Percentiles rank a stretch among this genome's conserved stretches.
Conservation (phyloP, 768 basidiomycete species). For the Trametes villosa region DNA sequence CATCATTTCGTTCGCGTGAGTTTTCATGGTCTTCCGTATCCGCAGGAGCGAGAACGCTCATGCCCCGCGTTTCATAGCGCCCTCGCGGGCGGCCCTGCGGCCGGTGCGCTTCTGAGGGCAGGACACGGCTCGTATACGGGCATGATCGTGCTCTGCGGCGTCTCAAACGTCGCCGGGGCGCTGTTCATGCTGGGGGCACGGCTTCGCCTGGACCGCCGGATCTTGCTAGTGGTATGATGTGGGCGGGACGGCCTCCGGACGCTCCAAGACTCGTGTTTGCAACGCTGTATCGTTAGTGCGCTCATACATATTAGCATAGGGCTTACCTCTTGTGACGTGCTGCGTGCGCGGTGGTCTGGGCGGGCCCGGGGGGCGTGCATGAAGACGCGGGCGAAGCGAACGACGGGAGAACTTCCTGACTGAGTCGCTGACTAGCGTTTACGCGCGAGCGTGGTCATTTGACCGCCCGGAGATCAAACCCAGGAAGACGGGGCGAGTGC, state of each 20-base stretch:
- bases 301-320: background rate
- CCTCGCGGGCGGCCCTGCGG: slow-evolving; percentile 68
- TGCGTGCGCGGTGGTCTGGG: background rate
- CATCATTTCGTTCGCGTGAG: slow-evolving; percentile 73
- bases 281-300: slow-evolving; percentile 4
- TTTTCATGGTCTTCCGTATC: slow-evolving; percentile 24
- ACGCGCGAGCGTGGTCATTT: no score
- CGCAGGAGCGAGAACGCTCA: background rate
- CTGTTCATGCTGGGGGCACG: slow-evolving; percentile 52
- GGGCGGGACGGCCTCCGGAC: background rate
- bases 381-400: background rate
- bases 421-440: no score
- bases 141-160: slow-evolving; percentile 64
- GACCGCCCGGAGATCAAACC: no score
- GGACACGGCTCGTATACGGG: slow-evolving; percentile 50
- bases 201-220: slow-evolving; percentile 12
- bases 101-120: slow-evolving; percentile 57
- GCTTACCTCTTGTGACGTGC: background rate
- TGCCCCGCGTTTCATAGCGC: slow-evolving; percentile 43
- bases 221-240: slow-evolving; percentile 7
- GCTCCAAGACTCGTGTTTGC: background rate
- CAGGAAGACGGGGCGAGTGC: no score
- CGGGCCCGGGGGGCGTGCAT: background rate
- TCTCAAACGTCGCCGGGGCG: slow-evolving; percentile 63
- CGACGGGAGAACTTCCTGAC: no score